These are phyloP conservation scores for Fusarium sp. DNA, from an alignment of 2,329 filamentous ascomycete genomes.

Conservation along the genomic window DNA sequence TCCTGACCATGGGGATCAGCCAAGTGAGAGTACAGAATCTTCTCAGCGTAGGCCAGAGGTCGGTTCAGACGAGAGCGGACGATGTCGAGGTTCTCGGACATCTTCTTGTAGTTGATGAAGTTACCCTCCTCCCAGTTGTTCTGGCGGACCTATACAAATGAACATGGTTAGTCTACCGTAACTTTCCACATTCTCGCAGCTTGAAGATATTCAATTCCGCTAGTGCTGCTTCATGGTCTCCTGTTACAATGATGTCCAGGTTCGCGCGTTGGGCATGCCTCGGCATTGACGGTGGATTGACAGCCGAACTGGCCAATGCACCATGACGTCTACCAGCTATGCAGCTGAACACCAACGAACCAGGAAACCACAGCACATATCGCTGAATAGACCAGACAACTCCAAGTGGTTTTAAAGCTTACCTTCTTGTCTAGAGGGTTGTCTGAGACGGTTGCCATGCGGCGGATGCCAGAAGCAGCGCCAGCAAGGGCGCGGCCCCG, in stretches of 20 bases:
- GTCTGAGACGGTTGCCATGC: conserved; percentile 88
- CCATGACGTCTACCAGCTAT: conserved; percentile 24
- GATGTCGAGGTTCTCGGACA: conserved; percentile 95
- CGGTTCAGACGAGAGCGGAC: conserved; percentile 91
- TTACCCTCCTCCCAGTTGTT: conserved; percentile 96
- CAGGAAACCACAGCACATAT: neutral
- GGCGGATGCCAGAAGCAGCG: conserved; percentile 71
- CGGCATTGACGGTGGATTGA: conserved; percentile 14
- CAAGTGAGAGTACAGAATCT: conserved; percentile 98
- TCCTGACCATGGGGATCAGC: conserved; percentile 97
- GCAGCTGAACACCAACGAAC: neutral
- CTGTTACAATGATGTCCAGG: neutral
- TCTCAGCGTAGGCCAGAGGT: conserved; percentile 95
- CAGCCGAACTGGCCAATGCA: conserved; percentile 21
- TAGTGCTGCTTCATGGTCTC: neutral
- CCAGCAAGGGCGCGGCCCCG: conserved; percentile 67
- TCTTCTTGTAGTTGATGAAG: conserved; percentile 99
- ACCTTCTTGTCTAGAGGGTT: conserved; percentile 91
- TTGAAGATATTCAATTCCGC: neutral
- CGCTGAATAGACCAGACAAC: neutral
- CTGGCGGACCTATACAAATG: conserved; percentile 75
- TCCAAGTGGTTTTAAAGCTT: conserved; percentile 41
- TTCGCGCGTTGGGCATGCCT: neutral
- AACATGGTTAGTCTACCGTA: conserved; percentile 33
- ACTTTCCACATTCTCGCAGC: neutral